Conservation (phyloP, 2,329 filamentous ascomycete genomes). For the Pseudogymnoascus sp. region DNA sequence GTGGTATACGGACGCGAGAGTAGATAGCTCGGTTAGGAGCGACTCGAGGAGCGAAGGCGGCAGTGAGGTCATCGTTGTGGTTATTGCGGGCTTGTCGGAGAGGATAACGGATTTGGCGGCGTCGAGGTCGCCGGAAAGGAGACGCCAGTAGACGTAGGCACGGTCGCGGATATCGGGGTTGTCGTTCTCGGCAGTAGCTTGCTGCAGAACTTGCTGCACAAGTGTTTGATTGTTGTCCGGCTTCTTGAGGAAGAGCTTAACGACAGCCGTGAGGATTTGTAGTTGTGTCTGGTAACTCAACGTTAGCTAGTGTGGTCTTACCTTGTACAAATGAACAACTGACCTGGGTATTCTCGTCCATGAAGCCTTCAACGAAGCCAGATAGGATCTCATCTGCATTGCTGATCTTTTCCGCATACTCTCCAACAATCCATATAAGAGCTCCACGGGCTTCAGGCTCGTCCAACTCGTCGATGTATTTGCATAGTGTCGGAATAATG, state of each 20-base stretch:
- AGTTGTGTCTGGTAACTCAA: slow-evolving; percentile 66
- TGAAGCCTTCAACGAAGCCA: slow-evolving; percentile 87
- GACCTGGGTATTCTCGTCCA: slow-evolving; percentile 92
- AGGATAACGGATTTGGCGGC: slow-evolving; percentile 90
- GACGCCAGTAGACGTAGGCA: slow-evolving; percentile 96
- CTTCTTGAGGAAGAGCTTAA: slow-evolving; percentile 96
- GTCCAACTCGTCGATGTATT: slow-evolving; percentile 94
- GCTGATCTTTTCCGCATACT: slow-evolving; percentile 98
- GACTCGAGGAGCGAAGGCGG: slow-evolving; percentile 78
- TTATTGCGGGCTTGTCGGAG: slow-evolving; percentile 88
- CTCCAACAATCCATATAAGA: slow-evolving; percentile 97
- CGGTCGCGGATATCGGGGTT: slow-evolving; percentile 96
- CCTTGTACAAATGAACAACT: slow-evolving; percentile 23
- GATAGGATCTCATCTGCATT: slow-evolving; percentile 93
- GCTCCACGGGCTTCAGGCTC: slow-evolving; percentile 86
- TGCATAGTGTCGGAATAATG: slow-evolving; percentile 91
- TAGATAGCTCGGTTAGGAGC: slow-evolving; percentile 86
- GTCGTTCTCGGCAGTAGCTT: slow-evolving; percentile 88
- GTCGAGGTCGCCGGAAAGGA: slow-evolving; percentile 84
- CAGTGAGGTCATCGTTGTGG: slow-evolving; percentile 85
- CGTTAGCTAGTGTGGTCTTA: slow-evolving; percentile 11
- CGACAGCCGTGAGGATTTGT: slow-evolving; percentile 92
- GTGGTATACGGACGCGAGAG: slow-evolving; percentile 94
- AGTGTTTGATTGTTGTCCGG: slow-evolving; percentile 83
- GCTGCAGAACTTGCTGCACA: slow-evolving; percentile 89